Evolutionary conservation across 768 basidiomycete genomes (phyloP), one percentile per base, ranked within the genome.

Genomic region (Amanita pallidorosea): DNA sequence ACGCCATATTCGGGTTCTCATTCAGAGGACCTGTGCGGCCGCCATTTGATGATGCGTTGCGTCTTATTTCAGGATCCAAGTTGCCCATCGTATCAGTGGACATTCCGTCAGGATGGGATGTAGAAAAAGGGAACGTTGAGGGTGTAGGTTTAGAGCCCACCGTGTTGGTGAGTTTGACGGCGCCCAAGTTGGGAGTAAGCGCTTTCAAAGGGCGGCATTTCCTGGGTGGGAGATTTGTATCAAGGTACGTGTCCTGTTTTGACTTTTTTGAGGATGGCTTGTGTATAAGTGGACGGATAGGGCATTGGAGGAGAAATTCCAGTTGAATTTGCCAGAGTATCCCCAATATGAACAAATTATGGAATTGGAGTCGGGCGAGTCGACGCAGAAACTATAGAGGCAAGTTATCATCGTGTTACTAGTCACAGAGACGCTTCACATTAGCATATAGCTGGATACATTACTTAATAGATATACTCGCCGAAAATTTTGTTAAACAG

Each of bases 1-100:
- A 99, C 61, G 91, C 94, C 4, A 87, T 99, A 52, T 99, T 99
- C 58, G 96, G 95, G 4, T 98, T 99, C 70, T 97, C 94, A 1
- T 99, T 98, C 78, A 75, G 85, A 53, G 85, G 87, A 0, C 94
- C 96, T 33, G 76, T 93, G 5, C 85, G 96, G 9, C 67, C 83
- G 7, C 96, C 96, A 0, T 99, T 98, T 66, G 83, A 91, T 58
- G 60, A 67, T 0, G 84, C 83, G 35, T 75, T 99, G 1, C 72
- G 76, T 7, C 70, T 88, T 6, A 67, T 96, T 40, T 70, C 76
- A 1, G 60, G 72, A 13, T 81, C 83, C 4, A 64, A 71, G 6
- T 70, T 89, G 12, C 94, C 96, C 0, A 87, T 97, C 59, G 79
- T 99, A 23, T 90, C 88, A 2, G 86, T 99, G 3, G 96, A 99